Evolutionary conservation across 2,329 filamentous ascomycete species (phyloP), one percentile per base, ranked within the genome.

Genomic region (Monosporascus sp.): DNA sequence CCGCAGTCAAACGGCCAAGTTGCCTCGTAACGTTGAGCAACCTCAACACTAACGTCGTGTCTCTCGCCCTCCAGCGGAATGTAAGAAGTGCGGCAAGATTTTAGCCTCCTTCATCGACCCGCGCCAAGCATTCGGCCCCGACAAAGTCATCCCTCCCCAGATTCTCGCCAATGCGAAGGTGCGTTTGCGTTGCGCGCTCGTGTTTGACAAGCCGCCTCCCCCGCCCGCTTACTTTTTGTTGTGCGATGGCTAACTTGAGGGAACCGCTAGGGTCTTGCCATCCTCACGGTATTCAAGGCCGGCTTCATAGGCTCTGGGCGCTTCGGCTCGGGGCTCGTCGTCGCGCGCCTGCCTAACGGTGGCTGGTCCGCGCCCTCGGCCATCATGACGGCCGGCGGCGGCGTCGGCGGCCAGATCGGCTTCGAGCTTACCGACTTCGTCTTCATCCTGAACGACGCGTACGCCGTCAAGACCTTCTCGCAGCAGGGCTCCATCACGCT

Each of bases 61-160:
- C 53, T 49, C 55, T 45, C 40, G 36, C 26, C 46, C 11, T 11
- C 62, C 73, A 97, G 93, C 91, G 77, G 94, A 99, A 77, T 97
- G 94, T 77, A 94, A 88, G 73, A 99, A 99, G 76, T 94, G 91
- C 69, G 89, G 89, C 69, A 96, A 96, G 79, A 97, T 97, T 66
- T 83, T 99, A 63, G 84, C 89, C 46, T 96, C 92, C 14, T 99
- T 99, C 71, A 83, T 97, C 69, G 94, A 97, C 69, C 94, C 94
- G 20, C 84, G 86, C 68, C 93, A 97, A 76, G 77, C 93, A 20
- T 96, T 97, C 71, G 91, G 93, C 6, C 93, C 94, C 52, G 94
- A 97, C 73, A 97, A 97, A 73, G 86, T 99, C 69, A 99, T 99
- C 64, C 94, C 94, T 49, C 92, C 93, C 7, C 83, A 87, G 50